These are phyloP conservation scores for Rhytidhysteron rufulum DNA, from an alignment of 2,329 filamentous ascomycete species.

Conservation along the genomic window DNA sequence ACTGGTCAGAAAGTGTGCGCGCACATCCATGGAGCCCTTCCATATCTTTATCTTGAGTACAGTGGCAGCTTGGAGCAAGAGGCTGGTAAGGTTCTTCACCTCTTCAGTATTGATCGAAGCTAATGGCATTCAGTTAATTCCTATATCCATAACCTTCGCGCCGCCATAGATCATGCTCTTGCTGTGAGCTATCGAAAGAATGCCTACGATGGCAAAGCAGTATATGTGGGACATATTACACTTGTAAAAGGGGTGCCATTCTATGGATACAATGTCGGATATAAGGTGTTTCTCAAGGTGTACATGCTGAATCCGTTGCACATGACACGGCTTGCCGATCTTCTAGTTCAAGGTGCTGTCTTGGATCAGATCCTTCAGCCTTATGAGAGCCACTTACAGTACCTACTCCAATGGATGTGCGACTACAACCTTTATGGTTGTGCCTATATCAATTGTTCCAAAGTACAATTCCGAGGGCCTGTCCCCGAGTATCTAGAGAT, in stretches of 20 bases:
- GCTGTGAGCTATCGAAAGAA: conserved; percentile 80
- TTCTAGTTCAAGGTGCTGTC: conserved; percentile 83
- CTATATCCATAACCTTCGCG: conserved; percentile 73
- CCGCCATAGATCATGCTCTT: conserved; percentile 87
- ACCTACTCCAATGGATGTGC: conserved; percentile 93
- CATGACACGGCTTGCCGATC: conserved; percentile 81
- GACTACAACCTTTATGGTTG: conserved; percentile 98
- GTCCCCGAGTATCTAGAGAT: conserved; percentile 67
- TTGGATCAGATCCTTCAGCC: conserved; percentile 83
- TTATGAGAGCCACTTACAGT: conserved; percentile 91
- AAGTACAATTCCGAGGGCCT: conserved; percentile 69
- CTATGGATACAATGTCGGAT: conserved; percentile 93
- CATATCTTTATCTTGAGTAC: conserved; percentile 92
- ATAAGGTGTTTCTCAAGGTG: conserved; percentile 86
- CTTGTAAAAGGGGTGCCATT: conserved; percentile 92
- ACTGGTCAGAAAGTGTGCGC: conserved; percentile 95
- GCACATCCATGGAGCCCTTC: conserved; percentile 92
- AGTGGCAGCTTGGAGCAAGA: conserved; percentile 62
- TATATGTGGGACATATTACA: conserved; percentile 85
- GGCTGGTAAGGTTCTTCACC: conserved; percentile 54
- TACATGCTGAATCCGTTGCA: conserved; percentile 86
- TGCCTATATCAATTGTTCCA: conserved; percentile 72
- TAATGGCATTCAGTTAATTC: conserved; percentile 56
- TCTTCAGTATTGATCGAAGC: conserved; percentile 15
- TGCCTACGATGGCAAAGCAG: conserved; percentile 62